Evolutionary conservation across 2,329 filamentous ascomycete species (phyloP), one percentile per base, ranked within the genome.

Genomic region (Lithohypha guttulata): DNA sequence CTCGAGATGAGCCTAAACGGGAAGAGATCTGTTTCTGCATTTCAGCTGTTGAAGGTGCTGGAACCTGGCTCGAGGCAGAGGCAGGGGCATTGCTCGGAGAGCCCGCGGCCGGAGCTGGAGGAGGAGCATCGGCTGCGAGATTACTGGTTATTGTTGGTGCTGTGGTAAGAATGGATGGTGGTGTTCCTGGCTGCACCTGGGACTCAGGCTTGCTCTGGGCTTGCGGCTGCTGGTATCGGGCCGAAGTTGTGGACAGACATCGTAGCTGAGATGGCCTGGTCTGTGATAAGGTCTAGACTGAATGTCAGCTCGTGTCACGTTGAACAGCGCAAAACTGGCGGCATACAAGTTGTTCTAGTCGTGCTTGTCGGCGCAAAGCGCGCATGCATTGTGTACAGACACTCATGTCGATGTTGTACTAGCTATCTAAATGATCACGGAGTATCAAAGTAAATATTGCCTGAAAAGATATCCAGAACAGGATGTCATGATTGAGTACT

Each of bases 301-400:
- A 30, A 34, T 14, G 14, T 22, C n/a, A 15, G 22, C 23, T 29
- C 22, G 17, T 11, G n/a, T 14, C 15, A 26, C 15, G 5, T 6
- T 6, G 3, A 13, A 5, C 25, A 18, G 10, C 31, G 32, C 37
- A 31, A 35, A 14, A 40, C 38, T 23, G n/a, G 10, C 34, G n/a
- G n/a, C 42, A 33, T 38, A 46, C 32, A 23, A 35, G 41, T 19
- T 43, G 44, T 18, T 45, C 39, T 18, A 51, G 31, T 17, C 20
- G 35, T 15, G 27, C 35, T 23, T 39, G 35, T 19, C 20, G 21
- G 35, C 35, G 35, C 35, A 39, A 7, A 19, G 42, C 34, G 23
- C 46, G 41, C 35, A 51, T 21, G 28, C 48, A 51, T 19, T 45
- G 44, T 23, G 48, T 42, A 42, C 48, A 51, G 13, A 48, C 34